Evolutionary conservation across 2,329 filamentous ascomycete species (phyloP).

Genomic region (Seiridium cupressi): DNA sequence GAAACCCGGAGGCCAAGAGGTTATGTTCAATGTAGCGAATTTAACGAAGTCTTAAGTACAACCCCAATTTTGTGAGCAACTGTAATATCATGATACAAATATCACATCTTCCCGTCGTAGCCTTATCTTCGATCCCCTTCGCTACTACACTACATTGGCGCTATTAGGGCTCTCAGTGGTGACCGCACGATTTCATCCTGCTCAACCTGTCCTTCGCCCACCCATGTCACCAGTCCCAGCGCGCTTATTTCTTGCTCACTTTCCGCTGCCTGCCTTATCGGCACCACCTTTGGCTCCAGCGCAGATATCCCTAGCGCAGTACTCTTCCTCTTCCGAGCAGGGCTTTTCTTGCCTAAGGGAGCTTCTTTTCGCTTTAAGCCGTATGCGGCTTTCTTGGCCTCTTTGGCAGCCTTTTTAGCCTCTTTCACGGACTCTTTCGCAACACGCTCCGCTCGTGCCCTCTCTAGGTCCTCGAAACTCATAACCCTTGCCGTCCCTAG

Average conservation of each 20-base stretch:
- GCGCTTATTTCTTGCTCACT: neutral
- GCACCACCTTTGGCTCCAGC: neutral
- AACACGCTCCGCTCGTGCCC: neutral
- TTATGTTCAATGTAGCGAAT: too few species aligned
- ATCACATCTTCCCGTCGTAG: too few species aligned
- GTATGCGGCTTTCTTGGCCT: neutral
- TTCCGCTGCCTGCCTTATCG: neutral
- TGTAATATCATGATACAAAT: too few species aligned
- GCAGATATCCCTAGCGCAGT: neutral
- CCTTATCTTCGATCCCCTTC: too few species aligned
- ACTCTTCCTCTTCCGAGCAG: neutral
- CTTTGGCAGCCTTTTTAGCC: neutral
- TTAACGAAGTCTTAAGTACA: too few species aligned
- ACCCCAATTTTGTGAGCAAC: too few species aligned
- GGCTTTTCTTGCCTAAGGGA: neutral
- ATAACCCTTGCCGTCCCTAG: too few species aligned
- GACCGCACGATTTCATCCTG: neutral
- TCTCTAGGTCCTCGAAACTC: neutral
- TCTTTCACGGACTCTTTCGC: too few species aligned
- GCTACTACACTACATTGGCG: neutral
- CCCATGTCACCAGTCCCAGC: neutral
- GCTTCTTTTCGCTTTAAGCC: neutral
- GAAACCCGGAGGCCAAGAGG: too few species aligned
- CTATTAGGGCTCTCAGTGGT: neutral
- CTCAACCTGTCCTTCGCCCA: too few species aligned